Evolutionary conservation across 192 early-diverging fungal species (phyloP).

Genomic region (Coemansia javaensis): DNA sequence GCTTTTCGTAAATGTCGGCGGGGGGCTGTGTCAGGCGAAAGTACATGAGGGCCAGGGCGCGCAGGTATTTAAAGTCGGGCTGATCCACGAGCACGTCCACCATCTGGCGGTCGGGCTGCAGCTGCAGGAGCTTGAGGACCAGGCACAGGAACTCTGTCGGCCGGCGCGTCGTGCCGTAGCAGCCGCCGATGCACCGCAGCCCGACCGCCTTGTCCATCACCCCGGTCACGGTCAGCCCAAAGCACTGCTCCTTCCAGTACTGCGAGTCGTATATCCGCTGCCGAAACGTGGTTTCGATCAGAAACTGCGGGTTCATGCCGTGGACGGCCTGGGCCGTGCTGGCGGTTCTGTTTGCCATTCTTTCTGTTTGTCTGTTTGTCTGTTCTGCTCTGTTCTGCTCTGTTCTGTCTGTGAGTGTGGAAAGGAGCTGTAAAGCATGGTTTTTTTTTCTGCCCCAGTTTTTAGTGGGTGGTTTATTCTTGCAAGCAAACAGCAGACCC

Average conservation of each 20-base stretch:
- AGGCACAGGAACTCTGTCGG: slow-evolving; percentile 92
- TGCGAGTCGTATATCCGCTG: slow-evolving; percentile 84
- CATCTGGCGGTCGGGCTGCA: slow-evolving; percentile 89
- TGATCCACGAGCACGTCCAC: slow-evolving; percentile 75
- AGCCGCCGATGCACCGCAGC: slow-evolving; percentile 71
- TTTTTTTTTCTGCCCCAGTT: no score
- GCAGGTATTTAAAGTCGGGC: slow-evolving; percentile 84
- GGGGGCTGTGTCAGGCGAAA: slow-evolving; percentile 72
- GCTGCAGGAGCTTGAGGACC: slow-evolving; percentile 81
- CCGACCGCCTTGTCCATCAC: slow-evolving; percentile 85
- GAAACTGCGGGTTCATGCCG: slow-evolving; percentile 88
- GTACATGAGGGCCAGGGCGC: slow-evolving; percentile 87
- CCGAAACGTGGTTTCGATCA: slow-evolving; percentile 92
- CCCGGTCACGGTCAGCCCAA: slow-evolving; percentile 85
- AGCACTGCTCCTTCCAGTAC: slow-evolving; percentile 98
- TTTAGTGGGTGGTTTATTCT: no score
- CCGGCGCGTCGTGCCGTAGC: slow-evolving; percentile 70
- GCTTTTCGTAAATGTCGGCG: slow-evolving; percentile 72
- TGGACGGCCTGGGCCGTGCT: slow-evolving; percentile 68
- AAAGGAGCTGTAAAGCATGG: no score
- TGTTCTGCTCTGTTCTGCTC: background rate
- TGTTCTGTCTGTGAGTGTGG: no score
- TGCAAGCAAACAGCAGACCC: no score
- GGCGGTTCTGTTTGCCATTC: slow-evolving; percentile 66
- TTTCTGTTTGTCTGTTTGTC: background rate